These are phyloP conservation scores for Trichophyton mentagrophytes DNA, from an alignment of 2,329 filamentous ascomycete species.

Conservation along the genomic window DNA sequence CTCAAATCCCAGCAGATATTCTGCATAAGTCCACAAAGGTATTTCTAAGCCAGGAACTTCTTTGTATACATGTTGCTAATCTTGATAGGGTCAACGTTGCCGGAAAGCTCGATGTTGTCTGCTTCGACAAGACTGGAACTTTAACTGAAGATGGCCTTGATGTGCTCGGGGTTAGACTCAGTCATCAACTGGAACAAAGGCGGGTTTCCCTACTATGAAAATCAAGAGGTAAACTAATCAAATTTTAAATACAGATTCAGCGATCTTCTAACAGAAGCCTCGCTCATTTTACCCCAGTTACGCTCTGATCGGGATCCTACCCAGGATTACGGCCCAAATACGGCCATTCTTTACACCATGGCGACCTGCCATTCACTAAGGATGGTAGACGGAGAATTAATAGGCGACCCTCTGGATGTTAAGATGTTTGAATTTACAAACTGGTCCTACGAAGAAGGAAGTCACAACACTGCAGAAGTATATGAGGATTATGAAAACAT, in stretches of 20 bases:
- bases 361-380: conserved; percentile 90
- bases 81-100: conserved; percentile 69
- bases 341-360: conserved; percentile 81
- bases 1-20: conserved; percentile 86
- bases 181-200: conserved; percentile 46
- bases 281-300: conserved; percentile 44
- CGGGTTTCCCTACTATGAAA: conserved; percentile 12
- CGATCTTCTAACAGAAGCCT: conserved; percentile 57
- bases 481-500: conserved; percentile 65
- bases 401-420: conserved; percentile 86
- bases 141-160: conserved; percentile 76
- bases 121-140: conserved; percentile 84
- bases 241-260: conserved; percentile 44
- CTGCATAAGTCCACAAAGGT: conserved; percentile 84
- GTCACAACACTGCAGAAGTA: conserved; percentile 49
- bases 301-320: conserved; percentile 46
- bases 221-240: background rate
- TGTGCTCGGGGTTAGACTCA: conserved; percentile 75
- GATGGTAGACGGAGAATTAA: conserved; percentile 71
- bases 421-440: conserved; percentile 98
- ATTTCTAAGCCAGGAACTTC: background rate
- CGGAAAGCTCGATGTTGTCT: conserved; percentile 72
- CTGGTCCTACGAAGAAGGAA: conserved; percentile 86
- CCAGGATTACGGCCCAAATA: conserved; percentile 48
- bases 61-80: background rate